Percentiles rank a stretch among this genome's conserved stretches.
Evolutionary conservation across 768 basidiomycete genomes (phyloP).

Genomic region (Russula vinacea): DNA sequence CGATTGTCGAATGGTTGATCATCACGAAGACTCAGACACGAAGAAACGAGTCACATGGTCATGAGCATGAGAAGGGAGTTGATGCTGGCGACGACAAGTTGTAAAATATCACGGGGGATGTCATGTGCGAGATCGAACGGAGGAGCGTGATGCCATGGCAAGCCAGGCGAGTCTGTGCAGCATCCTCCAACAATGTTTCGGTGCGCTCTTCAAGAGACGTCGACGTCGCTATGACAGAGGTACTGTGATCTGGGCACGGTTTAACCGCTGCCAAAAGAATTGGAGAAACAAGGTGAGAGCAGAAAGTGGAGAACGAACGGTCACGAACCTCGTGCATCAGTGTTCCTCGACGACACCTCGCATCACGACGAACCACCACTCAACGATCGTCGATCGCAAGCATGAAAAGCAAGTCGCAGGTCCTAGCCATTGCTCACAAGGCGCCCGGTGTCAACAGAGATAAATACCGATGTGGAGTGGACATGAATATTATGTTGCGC

Average conservation of each 20-base stretch:
- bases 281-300: neutral
- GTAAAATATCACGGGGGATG: neutral
- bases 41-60: neutral
- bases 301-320: conserved; percentile 29
- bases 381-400: conserved; percentile 64
- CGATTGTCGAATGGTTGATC: neutral
- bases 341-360: conserved; percentile 52
- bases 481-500: too few species aligned
- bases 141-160: neutral
- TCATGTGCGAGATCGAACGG: neutral
- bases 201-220: neutral
- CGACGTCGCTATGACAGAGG: conserved; percentile 16
- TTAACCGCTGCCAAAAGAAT: neutral
- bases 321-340: conserved; percentile 60
- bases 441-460: too few species aligned
- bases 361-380: conserved; percentile 66
- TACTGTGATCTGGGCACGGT: conserved; percentile 36
- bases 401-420: conserved; percentile 50
- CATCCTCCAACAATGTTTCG: neutral
- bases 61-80: neutral
- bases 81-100: neutral
- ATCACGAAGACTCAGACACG: neutral
- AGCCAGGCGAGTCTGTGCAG: neutral
- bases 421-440: too few species aligned
- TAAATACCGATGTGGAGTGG: too few species aligned